These are phyloP conservation scores for Phytophthora uliginosa DNA, from an alignment of 352 stramenopile genomes.

Conservation along the genomic window DNA sequence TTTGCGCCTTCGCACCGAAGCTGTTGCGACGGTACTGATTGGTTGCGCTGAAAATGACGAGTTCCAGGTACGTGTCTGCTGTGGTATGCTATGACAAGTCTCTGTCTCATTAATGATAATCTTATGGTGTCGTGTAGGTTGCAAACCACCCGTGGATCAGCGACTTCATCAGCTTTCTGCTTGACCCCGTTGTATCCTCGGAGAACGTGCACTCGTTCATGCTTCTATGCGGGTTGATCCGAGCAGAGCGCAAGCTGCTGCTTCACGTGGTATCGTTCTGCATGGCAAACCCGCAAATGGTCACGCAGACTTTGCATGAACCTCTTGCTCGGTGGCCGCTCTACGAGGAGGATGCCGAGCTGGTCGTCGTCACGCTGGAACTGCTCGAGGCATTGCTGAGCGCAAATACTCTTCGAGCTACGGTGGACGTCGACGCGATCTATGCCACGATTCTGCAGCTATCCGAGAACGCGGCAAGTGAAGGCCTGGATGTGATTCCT, in stretches of 20 bases:
- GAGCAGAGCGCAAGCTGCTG: slow-evolving; percentile 42
- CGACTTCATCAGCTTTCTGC: slow-evolving; percentile 53
- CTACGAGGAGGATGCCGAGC: slow-evolving; percentile 74
- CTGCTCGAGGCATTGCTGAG: slow-evolving; percentile 50
- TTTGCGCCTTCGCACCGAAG: slow-evolving; percentile 56
- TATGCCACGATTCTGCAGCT: slow-evolving; percentile 63
- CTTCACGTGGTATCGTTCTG: slow-evolving; percentile 54
- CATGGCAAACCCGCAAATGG: slow-evolving; percentile 40
- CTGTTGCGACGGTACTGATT: slow-evolving; percentile 58
- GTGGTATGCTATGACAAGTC: neutral
- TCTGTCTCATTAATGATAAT: neutral
- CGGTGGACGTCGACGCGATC: slow-evolving; percentile 53
- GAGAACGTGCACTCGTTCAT: slow-evolving; percentile 62
- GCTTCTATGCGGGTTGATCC: slow-evolving; percentile 51
- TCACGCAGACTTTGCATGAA: slow-evolving; percentile 57
- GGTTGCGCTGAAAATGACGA: slow-evolving; percentile 43
- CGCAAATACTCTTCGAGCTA: slow-evolving; percentile 41
- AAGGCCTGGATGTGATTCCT: slow-evolving; percentile 56
- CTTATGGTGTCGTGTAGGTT: slow-evolving; percentile 26
- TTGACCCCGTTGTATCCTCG: slow-evolving; percentile 55
- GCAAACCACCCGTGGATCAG: slow-evolving; percentile 56
- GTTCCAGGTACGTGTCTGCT: slow-evolving; percentile 46
- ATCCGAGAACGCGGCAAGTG: slow-evolving; percentile 50
- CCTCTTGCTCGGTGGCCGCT: slow-evolving; percentile 64
- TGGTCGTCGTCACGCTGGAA: slow-evolving; percentile 61